phyloP scores from a whole-genome alignment of 2,329 filamentous ascomycete species.

The Knufia fluminis region DNA sequence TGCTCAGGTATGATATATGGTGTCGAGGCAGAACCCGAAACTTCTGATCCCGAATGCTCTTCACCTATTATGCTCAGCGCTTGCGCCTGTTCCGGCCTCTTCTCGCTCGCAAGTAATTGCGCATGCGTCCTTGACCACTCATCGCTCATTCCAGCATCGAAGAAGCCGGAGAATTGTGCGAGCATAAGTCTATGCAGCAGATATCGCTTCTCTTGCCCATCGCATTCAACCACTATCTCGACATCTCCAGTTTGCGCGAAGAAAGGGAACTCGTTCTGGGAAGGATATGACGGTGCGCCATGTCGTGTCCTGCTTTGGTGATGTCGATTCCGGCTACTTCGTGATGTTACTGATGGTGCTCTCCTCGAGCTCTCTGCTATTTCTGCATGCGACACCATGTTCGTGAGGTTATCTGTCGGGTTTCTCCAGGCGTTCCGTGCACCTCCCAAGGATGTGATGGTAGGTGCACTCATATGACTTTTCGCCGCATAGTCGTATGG shows the following conservation, averaged over 20 bases:
- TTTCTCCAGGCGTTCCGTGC: constrained; percentile 2
- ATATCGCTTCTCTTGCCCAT: constrained; percentile 70
- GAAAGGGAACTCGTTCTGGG: constrained; percentile 85
- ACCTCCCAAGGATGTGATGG: neutral
- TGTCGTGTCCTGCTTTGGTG: constrained; percentile 66
- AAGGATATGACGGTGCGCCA: constrained; percentile 60
- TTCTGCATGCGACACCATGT: constrained; percentile 38
- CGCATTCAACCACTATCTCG: constrained; percentile 68
- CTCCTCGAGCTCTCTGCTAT: constrained; percentile 41
- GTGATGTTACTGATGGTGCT: constrained; percentile 56
- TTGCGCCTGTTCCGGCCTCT: constrained; percentile 30
- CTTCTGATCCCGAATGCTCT: constrained; percentile 32
- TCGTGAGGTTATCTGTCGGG: constrained; percentile 6
- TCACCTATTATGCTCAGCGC: constrained; percentile 48
- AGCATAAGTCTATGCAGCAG: constrained; percentile 80
- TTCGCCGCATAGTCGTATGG: constrained; percentile 6
- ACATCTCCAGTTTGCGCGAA: constrained; percentile 88
- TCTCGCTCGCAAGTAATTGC: constrained; percentile 12
- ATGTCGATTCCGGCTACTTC: constrained; percentile 50
- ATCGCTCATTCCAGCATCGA: constrained; percentile 72
- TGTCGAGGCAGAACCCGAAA: constrained; percentile 23
- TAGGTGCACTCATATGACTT: constrained; percentile 5
- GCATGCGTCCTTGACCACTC: constrained; percentile 54
- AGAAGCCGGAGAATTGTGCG: constrained; percentile 85
- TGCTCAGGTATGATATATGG: constrained; percentile 26